A percentile compares a stretch with the other conserved stretches of the same genome.
These are phyloP conservation scores for Rhynchosporium agropyri DNA, from an alignment of 2,329 filamentous ascomycete species.

Conservation along the genomic window DNA sequence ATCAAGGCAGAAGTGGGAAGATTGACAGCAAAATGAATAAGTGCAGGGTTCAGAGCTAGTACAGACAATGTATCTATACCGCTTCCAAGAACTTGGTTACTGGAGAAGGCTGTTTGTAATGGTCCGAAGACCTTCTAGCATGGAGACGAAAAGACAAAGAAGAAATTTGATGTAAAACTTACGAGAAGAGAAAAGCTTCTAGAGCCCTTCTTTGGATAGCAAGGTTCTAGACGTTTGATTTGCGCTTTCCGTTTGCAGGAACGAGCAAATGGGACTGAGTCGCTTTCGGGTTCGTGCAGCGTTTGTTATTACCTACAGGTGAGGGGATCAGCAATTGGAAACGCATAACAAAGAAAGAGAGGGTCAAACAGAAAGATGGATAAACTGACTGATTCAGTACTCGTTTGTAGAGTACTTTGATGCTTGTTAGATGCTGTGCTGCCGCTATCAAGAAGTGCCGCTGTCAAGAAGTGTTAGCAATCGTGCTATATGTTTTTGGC, in stretches of 20 bases:
- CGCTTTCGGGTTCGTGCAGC: constrained; percentile 30
- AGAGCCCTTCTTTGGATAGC: constrained; percentile 20
- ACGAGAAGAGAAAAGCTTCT: constrained; percentile 16
- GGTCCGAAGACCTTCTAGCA: constrained; percentile 14
- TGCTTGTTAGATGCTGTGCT: not conserved
- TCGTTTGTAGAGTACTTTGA: not conserved
- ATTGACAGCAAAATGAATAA: constrained; percentile 14
- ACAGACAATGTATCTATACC: constrained; percentile 32
- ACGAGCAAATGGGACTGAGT: constrained; percentile 28
- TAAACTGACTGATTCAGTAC: not conserved
- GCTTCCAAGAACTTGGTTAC: constrained; percentile 22
- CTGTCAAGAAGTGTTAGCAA: not conserved
- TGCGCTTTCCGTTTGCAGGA: constrained; percentile 33
- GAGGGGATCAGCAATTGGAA: constrained; percentile 21
- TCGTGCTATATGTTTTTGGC: too few relatives aligned
- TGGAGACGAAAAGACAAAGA: constrained; percentile 6
- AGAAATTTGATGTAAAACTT: constrained; percentile 15
- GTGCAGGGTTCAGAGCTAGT: not conserved
- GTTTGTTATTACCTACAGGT: constrained; percentile 30
- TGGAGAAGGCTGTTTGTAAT: constrained; percentile 25
- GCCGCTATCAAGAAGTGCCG: not conserved
- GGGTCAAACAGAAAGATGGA: constrained; percentile 8
- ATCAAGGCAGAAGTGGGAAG: not conserved
- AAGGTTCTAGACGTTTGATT: constrained; percentile 20
- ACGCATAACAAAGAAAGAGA: constrained; percentile 22